Evolutionary conservation across 179 eudicot genomes (phyloP).

Genomic region (Vitellaria paradoxa): DNA sequence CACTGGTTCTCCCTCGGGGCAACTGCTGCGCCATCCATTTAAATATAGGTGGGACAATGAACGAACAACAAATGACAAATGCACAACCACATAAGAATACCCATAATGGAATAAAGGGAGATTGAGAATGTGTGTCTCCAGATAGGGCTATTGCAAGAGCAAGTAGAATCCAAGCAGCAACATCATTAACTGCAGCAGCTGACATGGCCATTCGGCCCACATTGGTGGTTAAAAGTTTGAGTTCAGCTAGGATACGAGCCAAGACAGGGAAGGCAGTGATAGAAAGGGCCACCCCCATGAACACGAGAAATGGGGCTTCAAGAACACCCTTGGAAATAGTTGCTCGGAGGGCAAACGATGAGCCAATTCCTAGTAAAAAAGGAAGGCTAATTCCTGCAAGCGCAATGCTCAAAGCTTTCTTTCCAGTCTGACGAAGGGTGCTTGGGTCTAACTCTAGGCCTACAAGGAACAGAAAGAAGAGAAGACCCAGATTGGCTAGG

Average conservation of each 20-base stretch:
- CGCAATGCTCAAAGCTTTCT: slow-evolving; percentile 29
- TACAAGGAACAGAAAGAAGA: slow-evolving; percentile 37
- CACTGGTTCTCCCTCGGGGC: slow-evolving; percentile 53
- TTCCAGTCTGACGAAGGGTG: slow-evolving; percentile 28
- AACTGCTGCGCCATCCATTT: slow-evolving; percentile 46
- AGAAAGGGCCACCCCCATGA: slow-evolving; percentile 72
- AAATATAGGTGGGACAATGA: slow-evolving; percentile 39
- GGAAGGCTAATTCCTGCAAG: slow-evolving; percentile 33
- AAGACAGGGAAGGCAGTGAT: slow-evolving; percentile 67
- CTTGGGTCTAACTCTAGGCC: slow-evolving; percentile 36
- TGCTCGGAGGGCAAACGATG: slow-evolving; percentile 18
- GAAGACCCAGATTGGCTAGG: slow-evolving; percentile 38
- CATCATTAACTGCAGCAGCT: slow-evolving; percentile 70
- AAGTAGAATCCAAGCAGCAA: slow-evolving; percentile 73
- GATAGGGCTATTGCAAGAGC: slow-evolving; percentile 68
- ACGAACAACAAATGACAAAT: slow-evolving; percentile 36
- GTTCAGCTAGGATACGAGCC: slow-evolving; percentile 70
- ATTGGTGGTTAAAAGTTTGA: slow-evolving; percentile 64
- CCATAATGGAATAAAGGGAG: slow-evolving; percentile 51
- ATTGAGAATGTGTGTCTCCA: slow-evolving; percentile 23
- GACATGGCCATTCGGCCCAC: slow-evolving; percentile 73
- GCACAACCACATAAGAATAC: slow-evolving; percentile 45
- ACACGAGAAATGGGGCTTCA: slow-evolving; percentile 46
- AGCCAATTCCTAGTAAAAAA: slow-evolving; percentile 26
- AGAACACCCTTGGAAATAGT: slow-evolving; percentile 49